Percentiles rank a stretch among this genome's conserved stretches.
Conservation (phyloP, 345 rosid genomes). For the Citrus trifoliata region DNA sequence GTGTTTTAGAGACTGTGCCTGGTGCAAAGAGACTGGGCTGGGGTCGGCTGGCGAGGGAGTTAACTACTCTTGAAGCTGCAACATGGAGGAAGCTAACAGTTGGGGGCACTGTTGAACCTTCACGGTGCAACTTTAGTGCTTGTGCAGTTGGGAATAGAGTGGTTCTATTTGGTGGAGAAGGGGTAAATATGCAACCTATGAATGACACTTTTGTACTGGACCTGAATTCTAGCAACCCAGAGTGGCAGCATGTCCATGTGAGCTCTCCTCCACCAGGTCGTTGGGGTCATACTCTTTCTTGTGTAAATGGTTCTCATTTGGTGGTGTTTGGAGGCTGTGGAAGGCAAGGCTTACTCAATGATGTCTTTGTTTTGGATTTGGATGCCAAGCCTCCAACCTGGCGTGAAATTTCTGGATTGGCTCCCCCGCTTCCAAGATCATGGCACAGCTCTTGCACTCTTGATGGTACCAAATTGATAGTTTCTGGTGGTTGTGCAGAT, state of each 20-base stretch:
- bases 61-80: conserved; percentile 88
- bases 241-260: conserved; percentile 84
- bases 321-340: conserved; percentile 96
- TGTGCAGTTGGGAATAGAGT: conserved; percentile 91
- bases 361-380: conserved; percentile 77
- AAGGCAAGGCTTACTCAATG: conserved; percentile 77
- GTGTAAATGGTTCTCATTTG: conserved; percentile 75
- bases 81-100: conserved; percentile 86
- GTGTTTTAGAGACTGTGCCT: conserved; percentile 69
- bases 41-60: conserved; percentile 79
- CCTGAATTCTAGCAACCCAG: conserved; percentile 65
- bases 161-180: conserved; percentile 88
- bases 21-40: conserved; percentile 86
- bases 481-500: conserved; percentile 92
- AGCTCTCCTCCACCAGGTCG: conserved; percentile 92
- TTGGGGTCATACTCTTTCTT: conserved; percentile 87
- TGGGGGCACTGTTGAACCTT: conserved; percentile 88
- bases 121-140: conserved; percentile 85
- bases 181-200: conserved; percentile 96
- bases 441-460: conserved; percentile 98
- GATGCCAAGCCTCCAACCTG: conserved; percentile 85
- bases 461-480: conserved; percentile 82
- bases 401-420: conserved; percentile 86
- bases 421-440: conserved; percentile 85
- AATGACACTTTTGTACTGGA: conserved; percentile 88